phyloP scores from a whole-genome alignment of 2,329 filamentous ascomycete species.

The Paecilomyces fulvus region DNA sequence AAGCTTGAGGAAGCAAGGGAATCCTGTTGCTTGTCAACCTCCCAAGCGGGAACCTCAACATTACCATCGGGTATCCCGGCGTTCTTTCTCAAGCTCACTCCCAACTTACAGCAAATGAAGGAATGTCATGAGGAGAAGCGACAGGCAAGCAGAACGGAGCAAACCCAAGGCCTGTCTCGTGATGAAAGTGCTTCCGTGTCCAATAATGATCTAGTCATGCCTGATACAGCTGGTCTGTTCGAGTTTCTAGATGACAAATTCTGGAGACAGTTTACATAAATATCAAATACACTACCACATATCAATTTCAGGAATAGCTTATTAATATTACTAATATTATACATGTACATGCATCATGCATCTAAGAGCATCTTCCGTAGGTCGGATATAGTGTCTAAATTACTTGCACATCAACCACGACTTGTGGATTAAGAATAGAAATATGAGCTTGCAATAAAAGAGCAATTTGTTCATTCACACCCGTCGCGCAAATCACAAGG shows the following conservation, averaged over 20 bases:
- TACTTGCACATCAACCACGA: too few species aligned
- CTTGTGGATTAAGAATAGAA: too few species aligned
- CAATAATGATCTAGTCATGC: not conserved
- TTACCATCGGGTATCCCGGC: not conserved
- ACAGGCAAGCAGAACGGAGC: not conserved
- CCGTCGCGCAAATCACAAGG: too few species aligned
- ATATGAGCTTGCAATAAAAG: too few species aligned
- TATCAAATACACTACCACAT: not conserved
- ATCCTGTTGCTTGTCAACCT: not conserved
- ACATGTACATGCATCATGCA: not conserved
- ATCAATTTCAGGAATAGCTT: not conserved
- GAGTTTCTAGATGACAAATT: not conserved
- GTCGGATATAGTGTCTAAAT: not conserved
- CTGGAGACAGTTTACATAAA: not conserved
- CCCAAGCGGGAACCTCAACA: not conserved
- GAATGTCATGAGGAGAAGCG: not conserved
- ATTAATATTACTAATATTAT: not conserved
- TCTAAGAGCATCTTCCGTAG: not conserved
- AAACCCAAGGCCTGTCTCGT: not conserved
- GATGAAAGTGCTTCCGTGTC: not conserved
- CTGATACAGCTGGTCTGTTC: not conserved
- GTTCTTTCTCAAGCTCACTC: not conserved
- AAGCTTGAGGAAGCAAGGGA: slow-evolving; percentile 14
- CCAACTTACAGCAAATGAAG: not conserved
- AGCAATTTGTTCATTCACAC: too few species aligned